Base-by-base conservation (phyloP, 2,329 filamentous ascomycete genomes). In the Xylaria digitata region DNA sequence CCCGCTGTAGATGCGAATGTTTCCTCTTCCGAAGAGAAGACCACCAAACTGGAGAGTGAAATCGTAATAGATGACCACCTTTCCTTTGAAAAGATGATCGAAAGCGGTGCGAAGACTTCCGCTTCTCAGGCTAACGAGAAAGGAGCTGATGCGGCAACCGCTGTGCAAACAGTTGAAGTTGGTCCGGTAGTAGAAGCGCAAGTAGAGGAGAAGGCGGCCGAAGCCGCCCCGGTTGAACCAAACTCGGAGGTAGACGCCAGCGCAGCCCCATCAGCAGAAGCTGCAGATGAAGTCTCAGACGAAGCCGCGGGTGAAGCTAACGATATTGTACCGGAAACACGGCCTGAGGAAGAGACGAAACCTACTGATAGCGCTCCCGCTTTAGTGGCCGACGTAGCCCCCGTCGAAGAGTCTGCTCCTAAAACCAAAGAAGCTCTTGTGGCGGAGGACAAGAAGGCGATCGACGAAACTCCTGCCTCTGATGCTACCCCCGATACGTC, bases 11-110 rank as follows among this genome's bases (percentile, higher is more conserved):
- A 65, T 56, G 40, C 50, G 13, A 48, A 45, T n/a, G 34, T n/a
- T 6, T 21, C 37, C 8, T 43, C 55, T 1, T 1, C 48, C 5
- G 45, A 53, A 26, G 69, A 63, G 61, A 23, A 26, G 15, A 40
- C 17, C 8, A 26, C 4, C 26, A 42, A 61, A 46, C 8, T 46
- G 6, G 37, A 61, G 17, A 40, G 30, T 23, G 56, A 54, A 8
- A 30, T 40, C 17, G 9, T 60, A 23, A 46, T 66, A 66, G 66
- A 66, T n/a, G 66, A 68, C 13, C 62, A 66, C 53, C 49, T 46
- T 8, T 63, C 63, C 5, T 34, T 61, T 13, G 61, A 65, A 49
- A 61, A 8, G 11, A 61, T 67, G 61, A 11, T 21, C 40, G 42
- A 60, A 52, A 45, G 42, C n/a, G 43, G 50, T 11, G 11, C 37